Conservation (phyloP, 306 rosid species). For the Senna tora region DNA sequence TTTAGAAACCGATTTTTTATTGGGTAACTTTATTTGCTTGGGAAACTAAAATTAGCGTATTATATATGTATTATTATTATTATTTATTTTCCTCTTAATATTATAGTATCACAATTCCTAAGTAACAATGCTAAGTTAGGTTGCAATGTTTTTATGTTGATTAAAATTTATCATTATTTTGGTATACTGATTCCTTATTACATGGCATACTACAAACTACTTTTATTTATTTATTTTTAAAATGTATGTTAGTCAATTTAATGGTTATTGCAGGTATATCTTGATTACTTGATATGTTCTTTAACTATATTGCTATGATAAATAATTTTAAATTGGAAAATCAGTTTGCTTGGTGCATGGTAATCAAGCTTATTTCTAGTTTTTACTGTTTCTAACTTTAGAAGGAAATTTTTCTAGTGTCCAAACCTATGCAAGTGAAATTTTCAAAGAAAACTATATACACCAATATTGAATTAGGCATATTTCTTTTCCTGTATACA, state of each 20-base stretch:
- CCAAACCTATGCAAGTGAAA: not conserved
- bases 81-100: not conserved
- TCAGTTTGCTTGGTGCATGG: not conserved
- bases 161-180: not conserved
- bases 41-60: not conserved
- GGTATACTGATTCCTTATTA: not conserved
- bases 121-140: not conserved
- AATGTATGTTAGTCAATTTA: not conserved
- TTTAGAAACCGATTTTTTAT: too few relatives aligned
- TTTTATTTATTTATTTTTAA: too few relatives aligned
- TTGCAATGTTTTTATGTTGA: too few relatives aligned
- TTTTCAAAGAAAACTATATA: not conserved
- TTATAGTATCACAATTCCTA: not conserved
- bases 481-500: not conserved
- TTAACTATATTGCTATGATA: not conserved
- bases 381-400: not conserved
- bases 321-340: not conserved
- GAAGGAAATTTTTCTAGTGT: not conserved
- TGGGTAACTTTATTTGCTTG: not conserved
- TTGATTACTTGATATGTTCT: not conserved
- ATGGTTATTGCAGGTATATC: not conserved
- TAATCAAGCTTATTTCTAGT: not conserved
- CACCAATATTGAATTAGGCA: slow-evolving; percentile 6
- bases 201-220: too few relatives aligned
- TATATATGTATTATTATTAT: not conserved